Conservation (phyloP, 2,329 filamentous ascomycete species). For the Fusarium sacchari region DNA sequence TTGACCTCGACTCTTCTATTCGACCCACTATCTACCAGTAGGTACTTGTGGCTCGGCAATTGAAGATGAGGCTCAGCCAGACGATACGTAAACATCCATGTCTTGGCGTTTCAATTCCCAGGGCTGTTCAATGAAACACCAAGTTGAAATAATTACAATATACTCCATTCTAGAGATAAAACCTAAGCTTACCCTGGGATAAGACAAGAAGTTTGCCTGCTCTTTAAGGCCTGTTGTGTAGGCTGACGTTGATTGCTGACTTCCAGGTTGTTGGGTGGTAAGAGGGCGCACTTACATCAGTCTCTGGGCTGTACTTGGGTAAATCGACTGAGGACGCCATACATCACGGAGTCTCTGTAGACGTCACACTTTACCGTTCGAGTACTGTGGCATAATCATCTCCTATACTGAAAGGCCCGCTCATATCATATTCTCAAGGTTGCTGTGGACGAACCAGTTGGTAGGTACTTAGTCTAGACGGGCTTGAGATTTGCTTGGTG, state of each 20-base stretch:
- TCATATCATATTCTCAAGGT: neutral
- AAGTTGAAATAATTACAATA: neutral
- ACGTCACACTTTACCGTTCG: too few species aligned
- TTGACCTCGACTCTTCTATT: neutral
- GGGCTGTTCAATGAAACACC: neutral
- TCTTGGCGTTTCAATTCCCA: conserved; percentile 1
- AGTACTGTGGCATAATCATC: neutral
- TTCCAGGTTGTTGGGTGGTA: neutral
- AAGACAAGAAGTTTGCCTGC: neutral
- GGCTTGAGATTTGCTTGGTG: neutral
- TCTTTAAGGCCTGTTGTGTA: neutral
- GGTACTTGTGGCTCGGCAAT: conserved; percentile 20
- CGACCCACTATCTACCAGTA: conserved; percentile 10
- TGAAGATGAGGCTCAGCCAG: conserved; percentile 15
- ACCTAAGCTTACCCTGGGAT: neutral
- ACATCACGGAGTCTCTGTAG: neutral
- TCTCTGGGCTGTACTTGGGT: neutral
- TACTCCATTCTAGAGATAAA: neutral
- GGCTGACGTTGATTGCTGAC: neutral
- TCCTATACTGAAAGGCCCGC: neutral
- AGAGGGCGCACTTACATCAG: neutral
- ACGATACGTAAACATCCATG: conserved; percentile 5
- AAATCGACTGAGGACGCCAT: neutral
- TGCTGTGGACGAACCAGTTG: neutral
- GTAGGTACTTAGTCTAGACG: neutral